A percentile compares a stretch with the other conserved stretches of the same genome.
These are phyloP conservation scores for Trametes sp. DNA, from an alignment of 1,284 basidiomycete genomes.

Conservation along the genomic window DNA sequence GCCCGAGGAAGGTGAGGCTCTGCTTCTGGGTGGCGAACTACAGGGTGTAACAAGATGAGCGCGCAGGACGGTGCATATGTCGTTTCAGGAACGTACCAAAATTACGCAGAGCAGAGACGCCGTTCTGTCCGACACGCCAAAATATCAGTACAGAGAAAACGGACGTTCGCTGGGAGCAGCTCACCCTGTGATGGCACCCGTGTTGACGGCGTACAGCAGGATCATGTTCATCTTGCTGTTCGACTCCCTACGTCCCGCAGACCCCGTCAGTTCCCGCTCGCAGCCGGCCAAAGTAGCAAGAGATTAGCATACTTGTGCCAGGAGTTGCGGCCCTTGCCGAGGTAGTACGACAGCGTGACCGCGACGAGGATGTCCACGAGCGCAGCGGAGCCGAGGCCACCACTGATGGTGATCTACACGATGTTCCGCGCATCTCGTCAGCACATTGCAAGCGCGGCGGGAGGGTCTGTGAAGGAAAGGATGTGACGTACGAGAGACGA, in stretches of 20 bases:
- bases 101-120: constrained; percentile 12
- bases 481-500: constrained; percentile 15
- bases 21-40: constrained; percentile 20
- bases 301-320: constrained; percentile 9
- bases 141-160: neutral
- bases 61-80: neutral
- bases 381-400: constrained; percentile 16
- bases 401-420: constrained; percentile 17
- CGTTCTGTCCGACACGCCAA: neutral
- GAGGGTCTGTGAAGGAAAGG: too few relatives aligned
- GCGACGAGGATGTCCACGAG: constrained; percentile 23
- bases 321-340: constrained; percentile 7
- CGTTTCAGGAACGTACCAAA: constrained; percentile 1
- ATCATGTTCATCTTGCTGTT: constrained; percentile 18
- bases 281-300: too few relatives aligned
- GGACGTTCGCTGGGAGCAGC: too few relatives aligned
- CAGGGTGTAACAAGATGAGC: neutral
- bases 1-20: constrained; percentile 19
- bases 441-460: neutral
- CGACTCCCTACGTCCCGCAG: constrained; percentile 3
- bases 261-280: neutral
- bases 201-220: constrained; percentile 18
- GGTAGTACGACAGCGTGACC: constrained; percentile 16
- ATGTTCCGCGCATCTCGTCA: neutral
- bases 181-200: constrained; percentile 17